Base-by-base conservation (phyloP, 495 filamentous ascomycete species). In the Aspergillus ellipticus region DNA sequence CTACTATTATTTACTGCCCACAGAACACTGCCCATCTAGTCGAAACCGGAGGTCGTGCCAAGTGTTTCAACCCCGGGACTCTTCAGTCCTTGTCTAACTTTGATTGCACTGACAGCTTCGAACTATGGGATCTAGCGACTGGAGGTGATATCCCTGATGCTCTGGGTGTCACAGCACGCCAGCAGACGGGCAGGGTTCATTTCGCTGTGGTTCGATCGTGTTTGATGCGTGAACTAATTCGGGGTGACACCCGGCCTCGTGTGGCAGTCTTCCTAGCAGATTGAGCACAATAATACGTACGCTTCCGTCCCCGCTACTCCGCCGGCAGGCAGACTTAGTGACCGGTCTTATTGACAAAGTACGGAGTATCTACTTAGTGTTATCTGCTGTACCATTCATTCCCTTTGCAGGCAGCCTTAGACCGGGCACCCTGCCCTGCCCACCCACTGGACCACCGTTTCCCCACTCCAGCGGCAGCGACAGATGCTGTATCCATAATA, bases 31-130 rank as follows among this genome's bases (percentile, higher is more conserved):
- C 8, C 31, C 41, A 13, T 53, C 20, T 53, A 53, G 21, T 42
- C 39, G 51, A 53, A 53, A 53, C 51, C 21, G n/a, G 24, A 43
- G 37, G n/a, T 21, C 22, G 15, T 6, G 22, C 26, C 51, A 28
- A 42, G 31, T 19, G 51, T 53, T 53, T 43, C 51, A 42, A 42
- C 29, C 31, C 45, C 45, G 24, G 45, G 16, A 48, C 45, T 21
- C 22, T 48, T 48, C 13, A 24, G 28, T n/a, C 24, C 45, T 48
- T 48, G 24, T 48, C 45, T 39, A 39, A n/a, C 8, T 39, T 48
- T 48, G 24, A 47, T 28, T 22, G 45, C 22, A 8, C 28, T 47
- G 45, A 48, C 45, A 48, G 45, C 17, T 48, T 15, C 13, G 3
- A 7, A 28, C 24, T 48, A 15, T 22, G 19, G 22, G 22, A 13